Base-by-base conservation (phyloP, 306 rosid genomes). In the Acacia crassicarpa region DNA sequence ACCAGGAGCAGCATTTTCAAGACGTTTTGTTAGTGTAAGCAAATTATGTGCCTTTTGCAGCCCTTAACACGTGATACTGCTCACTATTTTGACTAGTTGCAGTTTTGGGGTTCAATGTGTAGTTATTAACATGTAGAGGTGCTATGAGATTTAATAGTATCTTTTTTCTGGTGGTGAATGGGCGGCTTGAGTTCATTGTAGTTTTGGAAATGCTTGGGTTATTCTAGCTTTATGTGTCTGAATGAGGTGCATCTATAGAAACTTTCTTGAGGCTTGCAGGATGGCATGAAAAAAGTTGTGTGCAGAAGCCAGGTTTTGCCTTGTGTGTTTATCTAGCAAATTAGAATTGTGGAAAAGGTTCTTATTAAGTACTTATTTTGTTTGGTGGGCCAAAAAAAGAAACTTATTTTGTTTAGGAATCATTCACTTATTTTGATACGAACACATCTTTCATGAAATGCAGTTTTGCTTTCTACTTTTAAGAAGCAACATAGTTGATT, bases 21-120 rank as follows among this genome's bases (percentile, higher is more conserved):
- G 94, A 88, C 84, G 41, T 78, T 87, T 95, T 67, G 74, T 95
- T 83, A 87, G 93, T 80, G 98, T 95, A 84, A 90, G 97, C 81
- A 45, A 46, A 69, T 79, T 41, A 82, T 74, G 11, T 74, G 82
- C 72, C 67, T 77, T 51, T 14, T 74, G 59, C 6, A 54, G 25
- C 80, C 38, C 44, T 66, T 69, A 72, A 66, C 67, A 75, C 72
- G 67, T 61, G 61, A 79, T 22, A 27, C 25, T 13, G 23, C 33
- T 72, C 35, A 45, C 27, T 23, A 59, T 23, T 79, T 78, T 75
- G 19, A 63, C 32, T n/a, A 16, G 56, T 49, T 78, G 54, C 27
- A 14, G 75, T 73, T 63, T 76, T 44, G 77, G 65, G 70, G 78
- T 69, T 41, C 20, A 11, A 13, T 16, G 30, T 66, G 67, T 59